phyloP scores from a whole-genome alignment of 192 early-diverging fungal species.

The Entomortierella beljakovae region DNA sequence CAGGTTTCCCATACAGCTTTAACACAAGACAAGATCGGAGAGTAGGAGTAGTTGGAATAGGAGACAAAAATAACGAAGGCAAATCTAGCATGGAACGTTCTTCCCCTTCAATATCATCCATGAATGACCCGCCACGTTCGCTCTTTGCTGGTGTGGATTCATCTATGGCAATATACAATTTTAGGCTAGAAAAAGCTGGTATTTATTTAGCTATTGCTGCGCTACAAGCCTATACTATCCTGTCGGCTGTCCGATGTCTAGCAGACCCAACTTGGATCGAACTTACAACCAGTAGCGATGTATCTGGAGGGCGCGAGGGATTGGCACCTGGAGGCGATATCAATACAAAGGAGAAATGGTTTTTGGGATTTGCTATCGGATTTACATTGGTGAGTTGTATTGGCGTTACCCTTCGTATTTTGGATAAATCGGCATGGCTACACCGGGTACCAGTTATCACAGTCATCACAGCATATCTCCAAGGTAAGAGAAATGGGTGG shows the following conservation, averaged over 20 bases:
- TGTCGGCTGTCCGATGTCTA: slow-evolving; percentile 33
- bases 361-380: slow-evolving; percentile 10
- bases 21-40: not conserved
- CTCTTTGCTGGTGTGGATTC: slow-evolving; percentile 2
- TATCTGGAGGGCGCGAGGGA: slow-evolving; percentile 11
- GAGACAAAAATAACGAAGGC: no score
- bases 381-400: slow-evolving; percentile 34
- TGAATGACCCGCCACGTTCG: not conserved
- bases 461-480: slow-evolving; percentile 19
- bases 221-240: slow-evolving; percentile 33
- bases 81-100: not conserved
- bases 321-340: slow-evolving; percentile 3
- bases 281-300: slow-evolving; percentile 13
- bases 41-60: not conserved
- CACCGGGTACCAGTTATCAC: slow-evolving; percentile 10
- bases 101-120: not conserved
- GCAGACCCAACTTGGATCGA: slow-evolving; percentile 46
- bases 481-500: no score
- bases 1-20: not conserved
- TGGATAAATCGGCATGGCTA: slow-evolving; percentile 35
- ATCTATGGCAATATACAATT: slow-evolving; percentile 3
- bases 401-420: slow-evolving; percentile 33
- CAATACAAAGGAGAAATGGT: slow-evolving; percentile 8
- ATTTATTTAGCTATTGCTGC: slow-evolving; percentile 19
- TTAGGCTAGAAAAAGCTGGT: slow-evolving; percentile 20